These are phyloP conservation scores for Monosporascus sp. DNA, from an alignment of 2,329 filamentous ascomycete species.

Conservation along the genomic window DNA sequence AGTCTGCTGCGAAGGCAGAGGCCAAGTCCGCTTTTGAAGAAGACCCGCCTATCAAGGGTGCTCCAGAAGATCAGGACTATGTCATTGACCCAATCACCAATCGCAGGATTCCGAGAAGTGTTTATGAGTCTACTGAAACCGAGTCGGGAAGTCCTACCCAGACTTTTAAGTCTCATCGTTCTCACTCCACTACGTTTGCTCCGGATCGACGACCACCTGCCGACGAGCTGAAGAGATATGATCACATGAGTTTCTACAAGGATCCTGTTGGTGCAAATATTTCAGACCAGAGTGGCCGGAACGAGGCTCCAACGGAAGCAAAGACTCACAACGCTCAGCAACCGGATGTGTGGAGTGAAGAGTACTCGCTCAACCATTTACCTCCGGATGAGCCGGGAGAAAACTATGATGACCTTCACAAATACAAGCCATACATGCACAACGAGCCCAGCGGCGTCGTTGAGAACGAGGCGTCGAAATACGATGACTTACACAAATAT, in stretches of 20 bases:
- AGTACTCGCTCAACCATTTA: conserved; percentile 27
- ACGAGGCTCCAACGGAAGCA: background rate
- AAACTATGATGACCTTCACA: conserved; percentile 25
- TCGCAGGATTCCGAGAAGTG: conserved; percentile 36
- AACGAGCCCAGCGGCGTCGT: conserved; percentile 16
- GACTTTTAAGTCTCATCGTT: conserved; percentile 28
- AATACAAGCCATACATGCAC: conserved; percentile 11
- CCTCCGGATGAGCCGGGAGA: conserved; percentile 22
- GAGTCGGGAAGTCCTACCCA: conserved; percentile 20
- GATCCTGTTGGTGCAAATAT: conserved; percentile 11
- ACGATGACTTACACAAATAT: background rate
- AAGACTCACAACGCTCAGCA: conserved; percentile 2
- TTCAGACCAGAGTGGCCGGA: background rate
- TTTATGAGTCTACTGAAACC: conserved; percentile 7
- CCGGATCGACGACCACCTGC: conserved; percentile 28
- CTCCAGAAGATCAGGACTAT: conserved; percentile 24
- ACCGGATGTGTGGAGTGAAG: conserved; percentile 19
- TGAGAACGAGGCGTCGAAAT: conserved; percentile 11
- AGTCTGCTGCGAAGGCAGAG: background rate
- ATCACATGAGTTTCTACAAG: conserved; percentile 25
- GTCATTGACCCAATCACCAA: conserved; percentile 57
- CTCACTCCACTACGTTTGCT: conserved; percentile 25
- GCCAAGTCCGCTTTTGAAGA: background rate
- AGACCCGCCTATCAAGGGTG: background rate
- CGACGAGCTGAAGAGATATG: conserved; percentile 30